phyloP scores from a whole-genome alignment of 305 asterid species.

The Ilex paraguariensis region DNA sequence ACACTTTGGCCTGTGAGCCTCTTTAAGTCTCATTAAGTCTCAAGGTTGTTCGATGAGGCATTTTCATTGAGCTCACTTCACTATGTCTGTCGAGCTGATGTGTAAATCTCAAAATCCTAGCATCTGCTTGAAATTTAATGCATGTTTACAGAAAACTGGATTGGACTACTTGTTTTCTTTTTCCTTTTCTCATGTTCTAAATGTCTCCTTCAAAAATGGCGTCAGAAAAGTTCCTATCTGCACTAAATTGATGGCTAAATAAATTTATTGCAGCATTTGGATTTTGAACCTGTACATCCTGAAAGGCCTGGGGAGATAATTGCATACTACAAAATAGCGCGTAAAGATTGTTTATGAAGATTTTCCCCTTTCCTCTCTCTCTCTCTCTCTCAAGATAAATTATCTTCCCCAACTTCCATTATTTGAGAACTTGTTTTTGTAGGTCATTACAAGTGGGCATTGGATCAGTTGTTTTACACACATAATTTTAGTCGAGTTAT shows the following conservation, averaged over 20 bases:
- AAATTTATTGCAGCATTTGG: constrained; percentile 65
- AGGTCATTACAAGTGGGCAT: constrained; percentile 99
- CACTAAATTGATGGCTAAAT: background rate
- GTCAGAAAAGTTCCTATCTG: too few relatives aligned
- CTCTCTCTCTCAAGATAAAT: constrained; percentile 11
- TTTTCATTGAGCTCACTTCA: too few relatives aligned
- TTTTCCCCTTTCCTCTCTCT: constrained; percentile 21
- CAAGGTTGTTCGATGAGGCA: too few relatives aligned
- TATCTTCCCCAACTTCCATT: constrained; percentile 16
- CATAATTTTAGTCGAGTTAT: constrained; percentile 84
- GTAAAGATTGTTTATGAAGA: constrained; percentile 37
- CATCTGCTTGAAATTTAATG: background rate
- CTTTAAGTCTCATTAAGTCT: too few relatives aligned
- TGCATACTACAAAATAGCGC: constrained; percentile 98
- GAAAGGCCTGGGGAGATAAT: constrained; percentile 93
- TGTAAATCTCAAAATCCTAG: too few relatives aligned
- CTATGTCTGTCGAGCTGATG: too few relatives aligned
- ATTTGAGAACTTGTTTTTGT: constrained; percentile 26
- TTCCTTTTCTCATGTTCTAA: background rate
- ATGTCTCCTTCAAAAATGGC: too few relatives aligned
- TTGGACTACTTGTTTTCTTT: constrained; percentile 12
- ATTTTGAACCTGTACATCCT: constrained; percentile 74
- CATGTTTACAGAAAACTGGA: constrained; percentile 17
- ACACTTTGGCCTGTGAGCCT: too few relatives aligned
- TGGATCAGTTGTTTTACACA: constrained; percentile 84